Evolutionary conservation across 345 rosid genomes (phyloP), one percentile per base, ranked within the genome.

Genomic region (Arabis alpina): DNA sequence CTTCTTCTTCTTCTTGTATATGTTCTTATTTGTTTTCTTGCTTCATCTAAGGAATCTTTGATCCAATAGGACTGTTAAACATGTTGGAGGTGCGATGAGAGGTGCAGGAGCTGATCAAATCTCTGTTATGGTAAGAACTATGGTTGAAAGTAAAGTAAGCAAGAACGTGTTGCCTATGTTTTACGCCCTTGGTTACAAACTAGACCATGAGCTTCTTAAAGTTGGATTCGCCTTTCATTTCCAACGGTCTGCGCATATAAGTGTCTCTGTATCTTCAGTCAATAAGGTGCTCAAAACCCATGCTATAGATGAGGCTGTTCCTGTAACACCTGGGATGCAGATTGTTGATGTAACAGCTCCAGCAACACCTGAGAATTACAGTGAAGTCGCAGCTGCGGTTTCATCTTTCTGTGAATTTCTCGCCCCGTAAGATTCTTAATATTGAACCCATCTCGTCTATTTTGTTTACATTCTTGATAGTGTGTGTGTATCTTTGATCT

Each of bases 111-210:
- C 97, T 15, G 97, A 94, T 55, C 96, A 94, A 77, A 79, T 94
- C 62, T 83, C 95, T 14, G 93, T 91, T 71, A 77, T 94, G 52
- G 96, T 94, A 0, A 83, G 97, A 79, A 81, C 74, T 43, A 84
- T 86, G 96, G 80, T 89, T 51, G 97, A 91, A 56, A 91, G 99
- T 77, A 94, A 89, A 88, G 93, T 88, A n/a, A 91, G 97, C 93
- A 91, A 89, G 90, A 91, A 91, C 28, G 95, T 83, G 8, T 79
- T 91, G 56, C 85, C 87, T 8, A 66, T 89, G 59, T 94, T 94
- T 72, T 79, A 85, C 37, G 77, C 90, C 0, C 93, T 94, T 9
- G 99, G 99, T 23, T 94, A 94, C 77, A 94, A 91, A 80, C 78
- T 94, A 79, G 96, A 94, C 71, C 93, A 89, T 14, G 99, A 94